A percentile compares a stretch with the other conserved stretches of the same genome.
Conservation (phyloP, 2,329 filamentous ascomycete genomes). For the Graphilbum fragrans region DNA sequence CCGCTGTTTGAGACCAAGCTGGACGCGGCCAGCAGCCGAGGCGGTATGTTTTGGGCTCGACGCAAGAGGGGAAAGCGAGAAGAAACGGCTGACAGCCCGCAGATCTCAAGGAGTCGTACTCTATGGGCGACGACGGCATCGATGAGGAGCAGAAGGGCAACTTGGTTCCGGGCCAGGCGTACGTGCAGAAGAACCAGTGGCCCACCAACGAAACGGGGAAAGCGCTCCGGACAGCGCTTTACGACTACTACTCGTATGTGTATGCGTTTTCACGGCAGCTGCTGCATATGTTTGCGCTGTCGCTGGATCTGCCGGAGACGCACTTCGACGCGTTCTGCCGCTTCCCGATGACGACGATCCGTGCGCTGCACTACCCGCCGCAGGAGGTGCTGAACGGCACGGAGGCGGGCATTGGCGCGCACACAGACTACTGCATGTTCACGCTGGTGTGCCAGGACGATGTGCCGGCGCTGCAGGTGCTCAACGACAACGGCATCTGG, state of each 20-base stretch:
- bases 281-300: conserved; percentile 8
- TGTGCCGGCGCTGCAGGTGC: conserved; percentile 25
- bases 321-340: conserved; percentile 25
- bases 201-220: not conserved
- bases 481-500: conserved; percentile 23
- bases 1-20: too few species aligned
- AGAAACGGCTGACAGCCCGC: too few species aligned
- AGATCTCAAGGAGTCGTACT: too few species aligned
- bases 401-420: conserved; percentile 29
- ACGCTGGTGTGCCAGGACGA: conserved; percentile 36
- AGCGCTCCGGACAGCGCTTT: not conserved
- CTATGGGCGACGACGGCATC: too few species aligned
- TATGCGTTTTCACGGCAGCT: not conserved
- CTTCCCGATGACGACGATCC: conserved; percentile 6
- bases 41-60: too few species aligned
- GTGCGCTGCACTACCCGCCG: conserved; percentile 12
- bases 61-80: too few species aligned
- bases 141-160: too few species aligned
- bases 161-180: too few species aligned
- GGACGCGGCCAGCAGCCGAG: too few species aligned
- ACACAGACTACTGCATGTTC: conserved; percentile 34
- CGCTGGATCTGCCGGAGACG: conserved; percentile 9
- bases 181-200: not conserved
- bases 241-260: not conserved
- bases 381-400: conserved; percentile 7